Evolutionary conservation across 2,329 filamentous ascomycete species (phyloP).

Genomic region (Dothiorella sarmentorum): DNA sequence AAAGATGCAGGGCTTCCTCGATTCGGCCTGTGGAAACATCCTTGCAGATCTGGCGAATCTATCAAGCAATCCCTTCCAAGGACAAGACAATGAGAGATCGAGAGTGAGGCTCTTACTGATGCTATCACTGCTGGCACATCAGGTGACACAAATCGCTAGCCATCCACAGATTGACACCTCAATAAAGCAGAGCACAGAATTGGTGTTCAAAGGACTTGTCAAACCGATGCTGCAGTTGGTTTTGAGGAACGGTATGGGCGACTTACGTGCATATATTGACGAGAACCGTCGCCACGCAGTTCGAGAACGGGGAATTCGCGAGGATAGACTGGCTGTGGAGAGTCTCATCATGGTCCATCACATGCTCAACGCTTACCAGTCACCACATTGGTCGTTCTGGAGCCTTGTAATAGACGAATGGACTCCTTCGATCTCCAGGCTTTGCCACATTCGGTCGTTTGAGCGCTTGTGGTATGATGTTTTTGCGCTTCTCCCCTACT

Average conservation of each 20-base stretch:
- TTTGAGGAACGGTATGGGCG: constrained; percentile 30
- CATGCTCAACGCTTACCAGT: constrained; percentile 33
- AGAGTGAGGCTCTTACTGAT: background rate
- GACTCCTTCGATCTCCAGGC: constrained; percentile 19
- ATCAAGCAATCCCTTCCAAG: background rate
- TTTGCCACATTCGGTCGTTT: constrained; percentile 30
- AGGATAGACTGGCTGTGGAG: constrained; percentile 43
- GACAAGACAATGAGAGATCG: background rate
- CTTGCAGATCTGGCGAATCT: constrained; percentile 6
- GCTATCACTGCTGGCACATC: constrained; percentile 29
- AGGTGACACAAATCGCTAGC: constrained; percentile 32
- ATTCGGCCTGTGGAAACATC: constrained; percentile 30
- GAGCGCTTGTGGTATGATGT: constrained; percentile 43
- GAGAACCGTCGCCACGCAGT: constrained; percentile 39
- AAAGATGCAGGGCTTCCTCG: constrained; percentile 41
- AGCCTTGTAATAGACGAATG: constrained; percentile 36
- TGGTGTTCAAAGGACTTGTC: constrained; percentile 35
- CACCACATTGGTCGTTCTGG: constrained; percentile 41
- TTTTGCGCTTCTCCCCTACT: constrained; percentile 52
- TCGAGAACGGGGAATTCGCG: constrained; percentile 49
- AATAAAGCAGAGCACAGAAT: constrained; percentile 23
- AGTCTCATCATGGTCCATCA: constrained; percentile 48
- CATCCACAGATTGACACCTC: constrained; percentile 24
- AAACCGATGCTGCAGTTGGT: constrained; percentile 37
- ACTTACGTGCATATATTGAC: constrained; percentile 45